Evolutionary conservation across 257 asterid genomes (phyloP).

Genomic region (Solanum microdontum): DNA sequence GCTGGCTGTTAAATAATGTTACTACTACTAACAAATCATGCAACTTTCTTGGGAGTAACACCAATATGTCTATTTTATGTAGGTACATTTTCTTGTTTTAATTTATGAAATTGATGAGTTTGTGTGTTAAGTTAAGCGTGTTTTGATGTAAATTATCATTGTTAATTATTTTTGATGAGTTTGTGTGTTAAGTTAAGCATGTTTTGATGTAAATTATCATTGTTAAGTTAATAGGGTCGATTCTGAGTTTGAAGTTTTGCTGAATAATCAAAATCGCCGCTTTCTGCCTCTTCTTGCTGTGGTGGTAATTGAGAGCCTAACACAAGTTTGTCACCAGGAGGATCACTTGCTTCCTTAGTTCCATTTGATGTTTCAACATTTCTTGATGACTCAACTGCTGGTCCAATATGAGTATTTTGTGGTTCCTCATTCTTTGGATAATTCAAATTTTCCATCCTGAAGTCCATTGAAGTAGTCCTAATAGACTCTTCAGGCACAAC

Average conservation of each 20-base stretch:
- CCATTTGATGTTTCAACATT: conserved; percentile 2
- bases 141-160: neutral
- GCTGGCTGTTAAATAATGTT: too few species aligned
- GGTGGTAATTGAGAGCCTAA: neutral
- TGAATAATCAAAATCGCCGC: conserved; percentile 15
- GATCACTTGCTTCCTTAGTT: conserved; percentile 1
- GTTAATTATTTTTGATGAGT: neutral
- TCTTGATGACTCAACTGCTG: conserved; percentile 1
- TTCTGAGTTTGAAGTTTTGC: conserved; percentile 6
- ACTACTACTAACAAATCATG: too few species aligned
- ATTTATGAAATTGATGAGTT: neutral
- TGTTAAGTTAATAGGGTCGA: too few species aligned
- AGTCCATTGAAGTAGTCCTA: neutral
- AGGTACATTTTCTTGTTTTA: neutral
- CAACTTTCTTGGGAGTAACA: neutral
- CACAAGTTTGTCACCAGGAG: neutral
- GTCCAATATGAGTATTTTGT: conserved; percentile 10
- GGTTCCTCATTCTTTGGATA: neutral
- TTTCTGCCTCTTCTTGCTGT: neutral
- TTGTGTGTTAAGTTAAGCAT: too few species aligned
- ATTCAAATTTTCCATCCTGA: conserved; percentile 16
- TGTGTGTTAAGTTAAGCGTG: neutral
- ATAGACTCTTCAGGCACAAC: conserved; percentile 20
- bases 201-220: too few species aligned
- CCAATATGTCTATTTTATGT: neutral